These are phyloP conservation scores for Fraxinus americana DNA, from an alignment of 257 asterid genomes.

Conservation along the genomic window DNA sequence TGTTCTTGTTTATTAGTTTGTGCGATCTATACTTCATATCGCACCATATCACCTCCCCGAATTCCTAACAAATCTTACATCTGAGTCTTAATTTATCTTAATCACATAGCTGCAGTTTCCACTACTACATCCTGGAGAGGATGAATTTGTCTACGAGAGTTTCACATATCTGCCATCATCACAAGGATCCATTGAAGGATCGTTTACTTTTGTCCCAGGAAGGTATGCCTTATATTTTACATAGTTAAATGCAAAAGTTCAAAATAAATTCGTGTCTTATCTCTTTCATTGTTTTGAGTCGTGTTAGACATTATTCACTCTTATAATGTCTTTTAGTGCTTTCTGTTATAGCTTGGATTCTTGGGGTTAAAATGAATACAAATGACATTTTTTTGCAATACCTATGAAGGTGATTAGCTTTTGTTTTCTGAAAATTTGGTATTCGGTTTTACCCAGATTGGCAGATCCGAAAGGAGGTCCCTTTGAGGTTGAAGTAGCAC, in stretches of 20 bases:
- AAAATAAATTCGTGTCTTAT: not conserved
- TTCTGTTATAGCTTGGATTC: not conserved
- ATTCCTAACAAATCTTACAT: not conserved
- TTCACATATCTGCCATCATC: constrained; percentile 50
- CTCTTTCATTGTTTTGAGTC: not conserved
- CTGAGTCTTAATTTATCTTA: constrained; percentile 14
- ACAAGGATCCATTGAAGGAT: constrained; percentile 79
- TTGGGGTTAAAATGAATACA: not conserved
- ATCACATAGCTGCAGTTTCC: constrained; percentile 69
- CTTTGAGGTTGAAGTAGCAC: constrained; percentile 64
- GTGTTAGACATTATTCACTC: not conserved
- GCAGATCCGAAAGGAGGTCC: constrained; percentile 59
- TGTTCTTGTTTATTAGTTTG: too few relatives aligned
- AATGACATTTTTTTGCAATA: not conserved
- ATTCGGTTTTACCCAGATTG: constrained; percentile 49
- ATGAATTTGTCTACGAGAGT: constrained; percentile 83
- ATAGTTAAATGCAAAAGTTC: not conserved
- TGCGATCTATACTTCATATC: too few relatives aligned
- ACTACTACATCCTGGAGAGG: constrained; percentile 65
- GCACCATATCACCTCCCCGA: too few relatives aligned
- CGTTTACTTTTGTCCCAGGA: constrained; percentile 89
- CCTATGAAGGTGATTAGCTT: not conserved
- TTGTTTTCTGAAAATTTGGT: not conserved
- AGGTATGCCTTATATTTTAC: constrained; percentile 46
- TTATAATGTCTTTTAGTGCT: not conserved